Conservation (phyloP, 495 filamentous ascomycete genomes). For the Xylaria castorea region DNA sequence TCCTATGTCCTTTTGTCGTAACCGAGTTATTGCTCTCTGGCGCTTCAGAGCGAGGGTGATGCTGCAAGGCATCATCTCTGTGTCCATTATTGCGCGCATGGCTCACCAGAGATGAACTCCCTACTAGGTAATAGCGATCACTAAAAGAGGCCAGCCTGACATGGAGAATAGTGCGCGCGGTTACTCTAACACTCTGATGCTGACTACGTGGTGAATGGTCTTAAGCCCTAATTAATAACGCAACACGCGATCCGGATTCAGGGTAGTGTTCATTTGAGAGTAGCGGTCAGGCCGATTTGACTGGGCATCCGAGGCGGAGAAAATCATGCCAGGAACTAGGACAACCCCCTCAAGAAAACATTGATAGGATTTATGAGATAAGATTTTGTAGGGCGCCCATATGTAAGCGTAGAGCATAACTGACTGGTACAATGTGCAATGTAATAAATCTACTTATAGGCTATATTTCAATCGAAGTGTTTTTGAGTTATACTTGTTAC, state of each 20-base stretch:
- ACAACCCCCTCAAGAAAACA: no score
- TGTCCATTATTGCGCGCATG: not conserved
- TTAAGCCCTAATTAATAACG: not conserved
- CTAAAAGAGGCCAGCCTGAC: not conserved
- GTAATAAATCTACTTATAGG: not conserved
- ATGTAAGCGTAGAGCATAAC: not conserved
- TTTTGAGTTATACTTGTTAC: not conserved
- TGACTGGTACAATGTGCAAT: not conserved
- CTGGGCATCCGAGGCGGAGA: not conserved
- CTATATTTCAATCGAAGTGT: not conserved
- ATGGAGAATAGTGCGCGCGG: not conserved
- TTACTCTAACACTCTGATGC: not conserved
- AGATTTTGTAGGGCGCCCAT: not conserved
- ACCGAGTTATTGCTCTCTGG: not conserved
- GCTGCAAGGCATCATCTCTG: not conserved
- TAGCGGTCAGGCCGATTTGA: conserved; percentile 9
- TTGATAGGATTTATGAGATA: not conserved
- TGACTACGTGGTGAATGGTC: not conserved
- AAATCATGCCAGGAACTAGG: not conserved
- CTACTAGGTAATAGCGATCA: not conserved
- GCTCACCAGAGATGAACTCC: not conserved
- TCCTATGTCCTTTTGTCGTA: not conserved
- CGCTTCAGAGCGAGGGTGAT: not conserved
- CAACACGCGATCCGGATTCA: not conserved
- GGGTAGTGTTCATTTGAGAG: not conserved